phyloP scores from a whole-genome alignment of 345 rosid genomes.

The Turritis glabra region DNA sequence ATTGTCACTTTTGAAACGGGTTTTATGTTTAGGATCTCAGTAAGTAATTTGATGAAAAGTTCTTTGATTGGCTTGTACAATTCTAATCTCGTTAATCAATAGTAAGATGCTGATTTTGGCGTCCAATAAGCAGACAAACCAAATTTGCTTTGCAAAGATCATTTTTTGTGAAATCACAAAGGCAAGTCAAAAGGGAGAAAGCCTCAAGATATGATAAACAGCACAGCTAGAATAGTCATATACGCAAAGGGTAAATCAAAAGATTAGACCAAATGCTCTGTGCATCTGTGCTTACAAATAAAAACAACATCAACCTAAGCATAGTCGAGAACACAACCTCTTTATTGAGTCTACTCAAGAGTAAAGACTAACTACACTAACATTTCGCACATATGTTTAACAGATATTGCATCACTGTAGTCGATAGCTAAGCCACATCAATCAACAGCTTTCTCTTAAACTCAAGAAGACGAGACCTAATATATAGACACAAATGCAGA shows the following conservation, averaged over 20 bases:
- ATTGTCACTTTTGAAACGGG: background rate
- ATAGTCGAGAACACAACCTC: background rate
- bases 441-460: background rate
- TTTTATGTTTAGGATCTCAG: background rate
- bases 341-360: background rate
- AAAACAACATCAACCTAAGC: background rate
- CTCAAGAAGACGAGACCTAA: background rate
- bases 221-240: background rate
- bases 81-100: background rate
- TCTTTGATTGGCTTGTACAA: background rate
- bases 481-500: background rate
- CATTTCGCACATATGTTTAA: background rate
- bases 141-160: background rate
- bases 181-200: no score
- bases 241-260: background rate
- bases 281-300: background rate
- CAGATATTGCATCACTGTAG: background rate
- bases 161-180: background rate
- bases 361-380: background rate
- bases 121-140: background rate
- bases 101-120: background rate
- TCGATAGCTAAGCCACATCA: background rate
- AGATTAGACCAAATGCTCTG: background rate
- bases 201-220: background rate
- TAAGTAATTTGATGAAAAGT: background rate